Base-by-base conservation (phyloP, 331 rosid species). In the Stylosanthes scabra region DNA sequence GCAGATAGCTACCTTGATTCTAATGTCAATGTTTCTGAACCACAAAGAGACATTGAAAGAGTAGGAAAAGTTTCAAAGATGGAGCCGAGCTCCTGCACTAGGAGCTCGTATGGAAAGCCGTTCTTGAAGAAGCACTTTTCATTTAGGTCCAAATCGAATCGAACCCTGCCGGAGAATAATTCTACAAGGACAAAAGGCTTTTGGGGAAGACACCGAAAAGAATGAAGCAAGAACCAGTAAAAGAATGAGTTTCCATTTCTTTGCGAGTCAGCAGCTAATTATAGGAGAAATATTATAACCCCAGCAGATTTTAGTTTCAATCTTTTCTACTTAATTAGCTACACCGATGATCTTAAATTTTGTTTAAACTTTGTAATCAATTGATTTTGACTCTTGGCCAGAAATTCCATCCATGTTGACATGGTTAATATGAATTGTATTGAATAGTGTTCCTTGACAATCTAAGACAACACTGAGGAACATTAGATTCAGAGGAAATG, bases 41-140 rank as follows among this genome's bases (percentile, higher is more conserved):
- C 47, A 49, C 94, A 78, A 55, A 81, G 79, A 61, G 83, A 75
- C 27, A 63, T 62, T 4, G 81, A 85, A 52, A 51, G 66, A 57
- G 74, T 80, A 81, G 88, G 91, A 15, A 87, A 91, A 75, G 72
- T 29, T 76, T 68, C 85, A 44, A 89, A 83, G 76, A 78, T 85
- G 85, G 93, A 91, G 72, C 86, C 93, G 27, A 87, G 90, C 71
- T 89, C 90, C 37, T 89, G 95, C 73, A 8, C 84, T 1, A 80
- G 90, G 88, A 83, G 84, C 70, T 71, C 91, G 5, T 61, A 66
- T 56, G 84, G 88, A 55, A 88, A 89, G 78, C 97, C 97, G 37
- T 89, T 89, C 76, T 72, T 87, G 85, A 87, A 81, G 80, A 82
- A 86, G 41, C 97, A 87, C 81, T 89, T 91, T 69, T 87, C 95